Evolutionary conservation across 2,329 filamentous ascomycete species (phyloP).

Genomic region (Fusarium lyarnte): DNA sequence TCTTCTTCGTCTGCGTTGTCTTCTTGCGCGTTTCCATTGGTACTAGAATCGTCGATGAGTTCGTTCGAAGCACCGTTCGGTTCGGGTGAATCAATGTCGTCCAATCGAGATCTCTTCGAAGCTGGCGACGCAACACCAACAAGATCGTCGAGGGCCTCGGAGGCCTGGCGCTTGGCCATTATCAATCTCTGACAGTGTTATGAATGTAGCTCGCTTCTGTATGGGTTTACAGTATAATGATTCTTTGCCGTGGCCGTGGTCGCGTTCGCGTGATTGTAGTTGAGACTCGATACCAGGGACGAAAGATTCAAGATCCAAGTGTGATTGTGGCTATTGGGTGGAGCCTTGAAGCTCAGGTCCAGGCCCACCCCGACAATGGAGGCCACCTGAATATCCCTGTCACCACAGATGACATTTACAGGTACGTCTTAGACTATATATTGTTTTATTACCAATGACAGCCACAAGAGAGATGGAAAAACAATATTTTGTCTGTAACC

Average conservation of each 20-base stretch:
- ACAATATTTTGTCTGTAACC: conserved; percentile 33
- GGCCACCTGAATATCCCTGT: background rate
- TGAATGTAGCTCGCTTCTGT: background rate
- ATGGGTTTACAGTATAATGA: background rate
- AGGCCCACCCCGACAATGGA: conserved; percentile 1
- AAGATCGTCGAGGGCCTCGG: conserved; percentile 68
- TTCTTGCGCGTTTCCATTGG: conserved; percentile 42
- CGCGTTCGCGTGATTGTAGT: conserved; percentile 7
- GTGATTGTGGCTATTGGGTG: conserved; percentile 18
- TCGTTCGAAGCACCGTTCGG: conserved; percentile 42
- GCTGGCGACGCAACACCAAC: conserved; percentile 64
- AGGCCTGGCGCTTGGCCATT: conserved; percentile 67
- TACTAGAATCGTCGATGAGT: conserved; percentile 45
- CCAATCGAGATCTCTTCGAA: conserved; percentile 66
- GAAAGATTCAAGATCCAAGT: conserved; percentile 26
- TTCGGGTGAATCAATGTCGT: conserved; percentile 55
- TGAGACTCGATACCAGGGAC: conserved; percentile 23
- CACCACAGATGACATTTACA: background rate
- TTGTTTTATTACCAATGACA: background rate
- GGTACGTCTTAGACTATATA: background rate
- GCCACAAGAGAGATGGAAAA: background rate
- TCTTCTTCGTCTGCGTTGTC: conserved; percentile 52
- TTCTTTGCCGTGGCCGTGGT: background rate
- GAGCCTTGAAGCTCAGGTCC: conserved; percentile 31
- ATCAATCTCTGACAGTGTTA: background rate